Evolutionary conservation across 1,284 basidiomycete genomes (phyloP).

Genomic region (Cutaneotrichosporon dermatis): DNA sequence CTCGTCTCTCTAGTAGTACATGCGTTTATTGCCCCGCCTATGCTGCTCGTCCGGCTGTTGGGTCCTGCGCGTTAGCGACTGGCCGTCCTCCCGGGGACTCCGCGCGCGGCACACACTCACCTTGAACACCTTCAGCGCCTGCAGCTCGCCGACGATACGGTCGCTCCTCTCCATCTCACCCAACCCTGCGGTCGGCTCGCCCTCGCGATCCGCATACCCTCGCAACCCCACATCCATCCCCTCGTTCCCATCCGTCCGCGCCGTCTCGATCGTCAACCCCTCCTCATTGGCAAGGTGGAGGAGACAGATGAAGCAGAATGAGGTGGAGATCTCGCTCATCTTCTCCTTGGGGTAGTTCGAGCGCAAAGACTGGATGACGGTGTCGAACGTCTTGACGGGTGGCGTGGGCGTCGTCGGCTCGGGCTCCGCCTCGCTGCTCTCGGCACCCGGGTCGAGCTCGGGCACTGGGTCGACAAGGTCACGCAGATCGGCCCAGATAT

Average conservation of each 20-base stretch:
- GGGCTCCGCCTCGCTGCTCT: slow-evolving; percentile 2
- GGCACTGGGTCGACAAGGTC: slow-evolving; percentile 45
- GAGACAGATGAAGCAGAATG: slow-evolving; percentile 98
- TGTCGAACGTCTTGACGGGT: slow-evolving; percentile 67
- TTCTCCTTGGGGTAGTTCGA: slow-evolving; percentile 82
- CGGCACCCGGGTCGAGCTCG: not conserved
- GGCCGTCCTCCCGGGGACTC: not conserved
- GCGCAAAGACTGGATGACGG: slow-evolving; percentile 76
- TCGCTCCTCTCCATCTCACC: slow-evolving; percentile 33
- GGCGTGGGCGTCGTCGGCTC: slow-evolving; percentile 52
- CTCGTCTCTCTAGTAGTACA: not conserved
- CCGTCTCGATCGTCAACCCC: slow-evolving; percentile 70
- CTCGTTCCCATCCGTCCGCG: slow-evolving; percentile 49
- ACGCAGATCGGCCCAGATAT: slow-evolving; percentile 89
- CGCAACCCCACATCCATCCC: slow-evolving; percentile 44
- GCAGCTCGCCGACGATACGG: slow-evolving; percentile 45
- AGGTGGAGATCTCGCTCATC: slow-evolving; percentile 97
- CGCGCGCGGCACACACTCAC: slow-evolving; percentile 20
- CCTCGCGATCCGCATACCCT: slow-evolving; percentile 32
- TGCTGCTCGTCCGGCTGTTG: slow-evolving; percentile 42
- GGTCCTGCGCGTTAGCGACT: slow-evolving; percentile 26
- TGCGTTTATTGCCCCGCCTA: slow-evolving; percentile 5
- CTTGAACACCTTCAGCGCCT: slow-evolving; percentile 47
- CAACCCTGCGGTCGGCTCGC: slow-evolving; percentile 6
- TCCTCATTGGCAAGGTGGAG: slow-evolving; percentile 93